These are phyloP conservation scores for Phytophthora meadii DNA, from an alignment of 352 stramenopile species.

Conservation along the genomic window DNA sequence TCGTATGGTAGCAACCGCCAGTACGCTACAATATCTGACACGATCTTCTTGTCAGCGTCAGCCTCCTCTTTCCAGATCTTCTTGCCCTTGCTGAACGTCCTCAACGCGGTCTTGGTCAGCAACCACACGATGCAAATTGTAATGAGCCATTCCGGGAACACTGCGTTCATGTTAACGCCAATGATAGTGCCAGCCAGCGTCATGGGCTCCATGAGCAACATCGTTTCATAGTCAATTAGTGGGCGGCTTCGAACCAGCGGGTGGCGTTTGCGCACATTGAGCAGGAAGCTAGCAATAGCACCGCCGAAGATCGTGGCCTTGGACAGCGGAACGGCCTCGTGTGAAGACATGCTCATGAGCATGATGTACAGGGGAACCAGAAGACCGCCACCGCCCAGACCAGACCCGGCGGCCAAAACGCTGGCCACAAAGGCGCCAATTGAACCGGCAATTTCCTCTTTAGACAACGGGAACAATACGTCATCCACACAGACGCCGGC, in stretches of 20 bases:
- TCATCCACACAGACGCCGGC: slow-evolving; percentile 57
- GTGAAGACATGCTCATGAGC: slow-evolving; percentile 72
- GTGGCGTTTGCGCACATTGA: slow-evolving; percentile 73
- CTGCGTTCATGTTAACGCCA: slow-evolving; percentile 86
- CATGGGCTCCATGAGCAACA: slow-evolving; percentile 89
- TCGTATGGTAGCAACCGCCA: slow-evolving; percentile 74
- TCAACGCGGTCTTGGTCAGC: slow-evolving; percentile 70
- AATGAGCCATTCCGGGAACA: slow-evolving; percentile 87
- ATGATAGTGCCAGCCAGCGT: slow-evolving; percentile 88
- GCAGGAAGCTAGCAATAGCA: slow-evolving; percentile 76
- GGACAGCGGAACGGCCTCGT: slow-evolving; percentile 84
- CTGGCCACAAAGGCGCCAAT: slow-evolving; percentile 71
- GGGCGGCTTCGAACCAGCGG: slow-evolving; percentile 64
- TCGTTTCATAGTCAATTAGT: slow-evolving; percentile 87
- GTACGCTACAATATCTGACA: slow-evolving; percentile 63
- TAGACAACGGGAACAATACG: slow-evolving; percentile 66
- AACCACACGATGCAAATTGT: slow-evolving; percentile 81
- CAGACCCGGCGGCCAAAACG: slow-evolving; percentile 68
- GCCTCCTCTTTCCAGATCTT: slow-evolving; percentile 76
- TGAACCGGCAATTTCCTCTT: slow-evolving; percentile 63
- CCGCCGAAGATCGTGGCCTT: slow-evolving; percentile 88
- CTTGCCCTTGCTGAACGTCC: slow-evolving; percentile 73
- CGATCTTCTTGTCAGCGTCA: slow-evolving; percentile 50
- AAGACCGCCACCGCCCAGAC: slow-evolving; percentile 77
- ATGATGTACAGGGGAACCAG: slow-evolving; percentile 85